Conservation (phyloP, 2,329 filamentous ascomycete genomes). For the Hyphodiscus sp. region DNA sequence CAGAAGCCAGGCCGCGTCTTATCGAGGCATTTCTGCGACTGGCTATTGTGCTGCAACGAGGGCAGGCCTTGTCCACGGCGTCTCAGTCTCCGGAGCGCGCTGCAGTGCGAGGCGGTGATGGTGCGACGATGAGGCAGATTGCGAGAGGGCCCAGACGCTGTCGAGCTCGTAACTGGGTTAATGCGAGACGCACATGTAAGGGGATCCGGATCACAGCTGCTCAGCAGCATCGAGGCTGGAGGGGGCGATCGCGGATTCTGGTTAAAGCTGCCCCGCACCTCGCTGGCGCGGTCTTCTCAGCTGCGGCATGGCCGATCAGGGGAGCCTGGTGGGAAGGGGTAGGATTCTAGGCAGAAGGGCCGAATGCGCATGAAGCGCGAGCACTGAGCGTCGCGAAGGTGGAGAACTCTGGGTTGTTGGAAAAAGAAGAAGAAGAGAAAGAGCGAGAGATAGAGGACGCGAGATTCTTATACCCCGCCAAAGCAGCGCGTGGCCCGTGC, state of each 20-base stretch:
- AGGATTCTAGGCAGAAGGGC: conserved; percentile 15
- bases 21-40: no score
- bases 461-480: conserved; percentile 11
- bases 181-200: no score
- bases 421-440: no score
- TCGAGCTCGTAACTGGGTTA: no score
- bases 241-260: conserved; percentile 11
- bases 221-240: conserved; percentile 9
- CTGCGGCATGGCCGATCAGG: conserved; percentile 15
- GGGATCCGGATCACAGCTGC: no score
- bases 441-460: conserved; percentile 7
- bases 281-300: conserved; percentile 14
- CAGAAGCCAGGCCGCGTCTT: no score
- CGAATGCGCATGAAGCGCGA: conserved; percentile 14
- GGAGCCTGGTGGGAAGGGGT: conserved; percentile 8
- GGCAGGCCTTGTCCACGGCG: neutral
- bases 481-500: conserved; percentile 14
- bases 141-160: no score
- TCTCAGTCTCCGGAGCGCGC: conserved; percentile 3
- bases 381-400: conserved; percentile 7
- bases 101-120: neutral
- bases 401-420: conserved; percentile 4
- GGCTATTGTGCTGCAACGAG: conserved; percentile 4
- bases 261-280: conserved; percentile 15
- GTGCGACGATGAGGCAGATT: no score